These are phyloP conservation scores for Maudiozyma humilis DNA, from an alignment of 1,139 yeast genomes.

Conservation along the genomic window DNA sequence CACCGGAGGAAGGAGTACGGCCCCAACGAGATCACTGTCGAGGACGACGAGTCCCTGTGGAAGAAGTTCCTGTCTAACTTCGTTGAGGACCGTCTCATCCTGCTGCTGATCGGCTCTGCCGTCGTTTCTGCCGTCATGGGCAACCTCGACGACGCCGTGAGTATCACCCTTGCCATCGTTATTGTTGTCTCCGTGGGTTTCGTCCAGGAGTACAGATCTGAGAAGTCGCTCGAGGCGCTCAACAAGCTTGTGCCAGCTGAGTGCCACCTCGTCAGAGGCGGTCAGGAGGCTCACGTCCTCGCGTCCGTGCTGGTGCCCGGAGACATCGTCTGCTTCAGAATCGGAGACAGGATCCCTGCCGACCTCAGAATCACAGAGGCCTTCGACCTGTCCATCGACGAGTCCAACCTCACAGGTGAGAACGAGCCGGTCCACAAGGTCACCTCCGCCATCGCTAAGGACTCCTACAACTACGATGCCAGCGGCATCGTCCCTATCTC, in stretches of 20 bases:
- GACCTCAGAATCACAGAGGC: slow-evolving; percentile 75
- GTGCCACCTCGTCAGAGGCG: slow-evolving; percentile 80
- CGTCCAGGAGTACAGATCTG: slow-evolving; percentile 91
- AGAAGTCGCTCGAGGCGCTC: slow-evolving; percentile 83
- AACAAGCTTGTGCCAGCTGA: slow-evolving; percentile 89
- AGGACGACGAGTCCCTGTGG: slow-evolving; percentile 38
- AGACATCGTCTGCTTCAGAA: slow-evolving; percentile 76
- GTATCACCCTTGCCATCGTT: slow-evolving; percentile 78
- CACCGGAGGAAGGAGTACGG: slow-evolving; percentile 73
- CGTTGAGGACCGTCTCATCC: slow-evolving; percentile 80
- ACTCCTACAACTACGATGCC: slow-evolving; percentile 25
- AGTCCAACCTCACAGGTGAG: slow-evolving; percentile 91
- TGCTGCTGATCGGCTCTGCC: slow-evolving; percentile 82
- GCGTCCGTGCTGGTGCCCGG: slow-evolving; percentile 91
- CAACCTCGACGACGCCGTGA: slow-evolving; percentile 84
- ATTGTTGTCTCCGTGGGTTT: slow-evolving; percentile 94
- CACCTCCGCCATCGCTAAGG: slow-evolving; percentile 33
- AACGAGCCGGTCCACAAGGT: slow-evolving; percentile 71
- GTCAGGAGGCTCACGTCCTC: slow-evolving; percentile 63
- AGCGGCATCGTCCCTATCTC: slow-evolving; percentile 44
- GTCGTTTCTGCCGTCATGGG: slow-evolving; percentile 81
- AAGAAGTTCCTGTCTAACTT: slow-evolving; percentile 70
- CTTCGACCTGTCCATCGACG: slow-evolving; percentile 75
- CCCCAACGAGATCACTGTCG: slow-evolving; percentile 23
- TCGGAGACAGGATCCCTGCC: slow-evolving; percentile 94